These are phyloP conservation scores for Phytophthora macrochlamydospora DNA, from an alignment of 352 stramenopile genomes.

Conservation along the genomic window DNA sequence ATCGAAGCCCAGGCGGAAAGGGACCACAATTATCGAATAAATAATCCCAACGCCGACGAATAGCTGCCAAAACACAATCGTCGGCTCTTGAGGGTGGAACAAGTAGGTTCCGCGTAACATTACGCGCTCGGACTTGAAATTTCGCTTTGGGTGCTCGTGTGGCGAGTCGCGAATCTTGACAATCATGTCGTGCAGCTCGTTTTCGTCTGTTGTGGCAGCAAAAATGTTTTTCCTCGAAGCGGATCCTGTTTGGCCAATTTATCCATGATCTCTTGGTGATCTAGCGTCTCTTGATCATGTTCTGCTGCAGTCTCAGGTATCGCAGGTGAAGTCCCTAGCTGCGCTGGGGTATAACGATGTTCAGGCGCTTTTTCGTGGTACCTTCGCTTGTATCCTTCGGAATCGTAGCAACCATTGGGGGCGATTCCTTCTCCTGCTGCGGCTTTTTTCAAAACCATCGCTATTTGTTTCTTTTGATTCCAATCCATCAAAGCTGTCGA, in stretches of 20 bases:
- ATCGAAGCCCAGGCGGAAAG: slow-evolving; percentile 88
- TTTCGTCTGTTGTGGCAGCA: slow-evolving; percentile 24
- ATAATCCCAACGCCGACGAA: slow-evolving; percentile 78
- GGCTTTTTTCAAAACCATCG: slow-evolving; percentile 3
- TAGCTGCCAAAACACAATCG: slow-evolving; percentile 80
- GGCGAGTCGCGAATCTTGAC: slow-evolving; percentile 60
- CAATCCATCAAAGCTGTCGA: slow-evolving; percentile 20
- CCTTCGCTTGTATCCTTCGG: too few relatives aligned
- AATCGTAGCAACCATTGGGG: too few relatives aligned
- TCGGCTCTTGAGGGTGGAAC: slow-evolving; percentile 73
- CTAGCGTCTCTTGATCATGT: slow-evolving; percentile 18
- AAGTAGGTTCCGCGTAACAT: slow-evolving; percentile 76
- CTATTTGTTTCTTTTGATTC: slow-evolving; percentile 7
- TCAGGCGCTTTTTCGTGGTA: slow-evolving; percentile 2
- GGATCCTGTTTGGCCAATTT: slow-evolving; percentile 15
- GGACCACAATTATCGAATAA: slow-evolving; percentile 90
- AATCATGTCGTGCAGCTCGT: slow-evolving; percentile 42
- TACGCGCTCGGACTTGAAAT: slow-evolving; percentile 52
- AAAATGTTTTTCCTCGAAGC: slow-evolving; percentile 18
- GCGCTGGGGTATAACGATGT: slow-evolving; percentile 19
- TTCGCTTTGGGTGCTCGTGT: slow-evolving; percentile 43
- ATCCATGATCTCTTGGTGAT: slow-evolving; percentile 19
- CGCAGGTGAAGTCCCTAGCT: not conserved
- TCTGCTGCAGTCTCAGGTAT: slow-evolving; percentile 4
- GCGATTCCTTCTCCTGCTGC: slow-evolving; percentile 2